phyloP scores from a whole-genome alignment of 495 filamentous ascomycete genomes.

The Bacidia rubella region DNA sequence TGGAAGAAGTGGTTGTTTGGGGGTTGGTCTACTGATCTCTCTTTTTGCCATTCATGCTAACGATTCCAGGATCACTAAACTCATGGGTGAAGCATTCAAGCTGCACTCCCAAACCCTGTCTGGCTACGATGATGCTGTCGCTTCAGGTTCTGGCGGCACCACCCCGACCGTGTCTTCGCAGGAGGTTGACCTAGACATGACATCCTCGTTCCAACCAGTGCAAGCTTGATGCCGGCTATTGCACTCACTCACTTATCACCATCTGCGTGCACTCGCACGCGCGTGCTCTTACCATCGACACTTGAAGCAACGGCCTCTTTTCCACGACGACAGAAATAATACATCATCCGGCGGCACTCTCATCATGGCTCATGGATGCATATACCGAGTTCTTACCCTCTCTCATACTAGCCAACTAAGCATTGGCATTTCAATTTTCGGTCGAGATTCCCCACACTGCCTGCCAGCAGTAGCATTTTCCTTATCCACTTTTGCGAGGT shows the following conservation, averaged over 20 bases:
- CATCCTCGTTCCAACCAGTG: constrained; percentile 12
- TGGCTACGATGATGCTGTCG: constrained; percentile 72
- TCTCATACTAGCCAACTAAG: not conserved
- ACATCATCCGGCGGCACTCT: not conserved
- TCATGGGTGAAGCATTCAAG: constrained; percentile 98
- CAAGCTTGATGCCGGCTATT: constrained; percentile 3
- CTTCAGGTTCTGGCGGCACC: constrained; percentile 16
- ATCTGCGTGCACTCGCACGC: no score
- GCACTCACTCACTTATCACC: no score
- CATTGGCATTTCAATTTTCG: not conserved
- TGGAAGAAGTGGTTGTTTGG: constrained; percentile 98
- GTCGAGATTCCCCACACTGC: not conserved
- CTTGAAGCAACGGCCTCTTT: not conserved
- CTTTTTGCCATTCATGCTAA: constrained; percentile 30
- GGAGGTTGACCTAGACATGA: constrained; percentile 19
- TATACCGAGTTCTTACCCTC: not conserved
- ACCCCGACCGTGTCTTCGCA: constrained; percentile 20
- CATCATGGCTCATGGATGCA: not conserved
- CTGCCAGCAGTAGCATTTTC: not conserved
- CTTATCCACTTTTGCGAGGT: not conserved
- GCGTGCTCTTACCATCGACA: not conserved
- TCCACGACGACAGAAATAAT: not conserved
- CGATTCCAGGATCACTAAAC: constrained; percentile 69
- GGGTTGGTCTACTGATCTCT: constrained; percentile 44
- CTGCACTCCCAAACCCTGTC: constrained; percentile 87